These are phyloP conservation scores for Catharanthus roseus DNA, from an alignment of 257 asterid genomes.

Conservation along the genomic window DNA sequence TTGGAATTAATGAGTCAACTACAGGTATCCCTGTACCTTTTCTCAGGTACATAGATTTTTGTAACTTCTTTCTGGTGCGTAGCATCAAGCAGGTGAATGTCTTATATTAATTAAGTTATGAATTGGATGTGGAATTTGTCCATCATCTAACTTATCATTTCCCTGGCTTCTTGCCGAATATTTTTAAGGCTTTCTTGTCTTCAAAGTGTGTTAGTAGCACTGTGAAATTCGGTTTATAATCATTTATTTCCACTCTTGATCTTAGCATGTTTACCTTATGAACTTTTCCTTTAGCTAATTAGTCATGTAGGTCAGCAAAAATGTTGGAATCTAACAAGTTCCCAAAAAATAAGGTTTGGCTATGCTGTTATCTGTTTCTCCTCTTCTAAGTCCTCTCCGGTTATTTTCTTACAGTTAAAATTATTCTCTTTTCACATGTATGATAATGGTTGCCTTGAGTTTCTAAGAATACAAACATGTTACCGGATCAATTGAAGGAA, in stretches of 20 bases:
- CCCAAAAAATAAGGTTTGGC: conserved; percentile 34
- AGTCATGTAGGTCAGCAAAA: conserved; percentile 51
- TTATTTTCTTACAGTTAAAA: neutral
- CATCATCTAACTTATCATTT: neutral
- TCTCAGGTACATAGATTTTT: conserved; percentile 2
- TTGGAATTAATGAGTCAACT: too few relatives aligned
- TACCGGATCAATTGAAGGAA: neutral
- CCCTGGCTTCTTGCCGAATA: neutral
- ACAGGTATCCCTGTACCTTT: conserved; percentile 32
- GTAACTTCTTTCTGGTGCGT: neutral
- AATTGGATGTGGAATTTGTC: neutral
- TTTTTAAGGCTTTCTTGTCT: neutral
- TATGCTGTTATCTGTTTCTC: conserved; percentile 10
- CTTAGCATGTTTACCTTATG: neutral
- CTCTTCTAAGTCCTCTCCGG: neutral
- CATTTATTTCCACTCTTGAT: too few relatives aligned
- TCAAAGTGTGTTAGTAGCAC: neutral
- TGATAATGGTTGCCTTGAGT: neutral
- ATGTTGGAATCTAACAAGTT: conserved; percentile 35
- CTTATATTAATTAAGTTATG: neutral
- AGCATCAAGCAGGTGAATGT: neutral
- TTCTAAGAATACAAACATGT: neutral
- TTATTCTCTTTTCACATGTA: neutral
- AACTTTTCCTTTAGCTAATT: conserved; percentile 10
- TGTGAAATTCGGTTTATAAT: neutral